These are phyloP conservation scores for Polyporus tsugae DNA, from an alignment of 1,284 basidiomycete genomes.

Conservation along the genomic window DNA sequence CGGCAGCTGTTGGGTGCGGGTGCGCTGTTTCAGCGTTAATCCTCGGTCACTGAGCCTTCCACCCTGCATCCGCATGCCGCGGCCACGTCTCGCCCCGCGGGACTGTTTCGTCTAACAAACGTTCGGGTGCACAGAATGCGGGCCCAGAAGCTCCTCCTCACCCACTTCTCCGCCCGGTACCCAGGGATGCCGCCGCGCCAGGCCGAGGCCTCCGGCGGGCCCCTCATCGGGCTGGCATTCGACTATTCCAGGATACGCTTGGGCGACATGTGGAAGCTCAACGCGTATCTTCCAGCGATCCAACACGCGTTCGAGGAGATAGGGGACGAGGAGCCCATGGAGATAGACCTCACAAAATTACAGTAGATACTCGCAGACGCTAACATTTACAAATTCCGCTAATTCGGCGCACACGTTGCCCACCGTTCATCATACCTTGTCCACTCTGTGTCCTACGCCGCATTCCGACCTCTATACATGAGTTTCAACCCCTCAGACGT, in stretches of 20 bases:
- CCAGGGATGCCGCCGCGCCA: conserved; percentile 77
- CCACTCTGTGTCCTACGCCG: neutral
- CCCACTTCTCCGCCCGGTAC: conserved; percentile 96
- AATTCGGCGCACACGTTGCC: conserved; percentile 14
- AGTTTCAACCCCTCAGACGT: neutral
- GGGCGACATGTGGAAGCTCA: conserved; percentile 85
- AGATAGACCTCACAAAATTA: conserved; percentile 32
- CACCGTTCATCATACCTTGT: conserved; percentile 11
- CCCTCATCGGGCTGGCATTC: conserved; percentile 78
- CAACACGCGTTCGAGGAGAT: conserved; percentile 71
- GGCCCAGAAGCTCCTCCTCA: conserved; percentile 85
- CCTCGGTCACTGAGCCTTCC: neutral
- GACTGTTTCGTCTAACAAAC: conserved; percentile 5
- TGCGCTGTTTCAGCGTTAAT: neutral
- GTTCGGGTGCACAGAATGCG: conserved; percentile 68
- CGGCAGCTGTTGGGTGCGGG: neutral
- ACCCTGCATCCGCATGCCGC: conserved; percentile 6
- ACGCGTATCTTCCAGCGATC: conserved; percentile 76
- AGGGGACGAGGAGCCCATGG: conserved; percentile 46
- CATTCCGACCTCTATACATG: neutral
- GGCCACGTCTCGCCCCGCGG: neutral
- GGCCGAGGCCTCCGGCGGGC: conserved; percentile 24
- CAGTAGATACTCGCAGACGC: conserved; percentile 15
- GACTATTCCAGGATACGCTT: conserved; percentile 81
- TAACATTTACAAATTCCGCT: conserved; percentile 16